phyloP scores from a whole-genome alignment of 2,329 filamentous ascomycete species.

The Stemphylium lycopersici region DNA sequence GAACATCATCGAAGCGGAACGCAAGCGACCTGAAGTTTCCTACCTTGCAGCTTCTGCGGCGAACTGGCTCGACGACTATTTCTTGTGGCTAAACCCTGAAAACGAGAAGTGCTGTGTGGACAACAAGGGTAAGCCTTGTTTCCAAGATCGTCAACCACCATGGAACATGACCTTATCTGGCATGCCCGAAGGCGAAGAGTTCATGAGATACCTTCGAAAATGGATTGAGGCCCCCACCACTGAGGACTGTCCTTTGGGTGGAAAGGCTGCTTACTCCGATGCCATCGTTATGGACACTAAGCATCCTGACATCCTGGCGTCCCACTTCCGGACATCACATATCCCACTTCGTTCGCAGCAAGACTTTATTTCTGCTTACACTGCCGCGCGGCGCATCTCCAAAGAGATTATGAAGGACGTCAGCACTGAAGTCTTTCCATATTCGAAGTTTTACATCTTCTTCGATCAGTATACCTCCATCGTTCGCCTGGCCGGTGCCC shows the following conservation, averaged over 20 bases:
- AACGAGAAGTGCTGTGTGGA: constrained; percentile 74
- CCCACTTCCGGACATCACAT: constrained; percentile 90
- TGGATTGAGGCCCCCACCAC: constrained; percentile 83
- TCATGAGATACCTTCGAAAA: constrained; percentile 80
- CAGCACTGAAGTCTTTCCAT: constrained; percentile 86
- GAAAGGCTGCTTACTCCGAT: constrained; percentile 83
- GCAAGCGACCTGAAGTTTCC: constrained; percentile 84
- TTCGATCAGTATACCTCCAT: constrained; percentile 96
- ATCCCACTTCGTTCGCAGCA: constrained; percentile 84
- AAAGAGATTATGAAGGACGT: constrained; percentile 73
- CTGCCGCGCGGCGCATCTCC: constrained; percentile 85
- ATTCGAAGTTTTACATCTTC: constrained; percentile 98
- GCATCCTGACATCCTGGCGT: constrained; percentile 73
- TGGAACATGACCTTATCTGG: constrained; percentile 91
- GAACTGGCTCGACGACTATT: constrained; percentile 96
- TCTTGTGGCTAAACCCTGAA: constrained; percentile 89
- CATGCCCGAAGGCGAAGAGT: constrained; percentile 94
- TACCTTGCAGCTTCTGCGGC: constrained; percentile 88
- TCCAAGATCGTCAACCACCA: constrained; percentile 73
- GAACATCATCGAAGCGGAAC: constrained; percentile 91
- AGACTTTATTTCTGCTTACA: constrained; percentile 92
- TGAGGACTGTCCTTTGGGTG: constrained; percentile 84
- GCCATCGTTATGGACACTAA: constrained; percentile 79
- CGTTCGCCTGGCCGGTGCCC: constrained; percentile 74
- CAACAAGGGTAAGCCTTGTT: constrained; percentile 70